These are phyloP conservation scores for Aaosphaeria pasadenensis DNA, from an alignment of 2,329 filamentous ascomycete species.

Conservation along the genomic window DNA sequence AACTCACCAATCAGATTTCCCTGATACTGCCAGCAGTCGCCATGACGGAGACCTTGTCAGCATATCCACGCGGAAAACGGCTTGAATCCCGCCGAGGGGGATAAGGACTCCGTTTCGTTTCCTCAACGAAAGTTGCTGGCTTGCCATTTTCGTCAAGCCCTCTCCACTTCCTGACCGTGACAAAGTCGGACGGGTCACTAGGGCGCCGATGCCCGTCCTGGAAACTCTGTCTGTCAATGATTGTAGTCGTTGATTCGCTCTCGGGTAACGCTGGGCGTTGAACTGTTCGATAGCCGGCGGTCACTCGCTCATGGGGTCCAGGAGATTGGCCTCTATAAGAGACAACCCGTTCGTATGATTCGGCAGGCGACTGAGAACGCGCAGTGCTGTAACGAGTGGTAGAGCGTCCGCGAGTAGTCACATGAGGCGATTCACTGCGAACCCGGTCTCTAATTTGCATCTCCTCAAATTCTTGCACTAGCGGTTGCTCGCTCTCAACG, in stretches of 20 bases:
- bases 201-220: slow-evolving; percentile 25
- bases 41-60: no score
- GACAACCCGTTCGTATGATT: background rate
- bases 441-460: no score
- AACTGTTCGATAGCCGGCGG: slow-evolving; percentile 6
- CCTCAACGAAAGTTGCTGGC: slow-evolving; percentile 24
- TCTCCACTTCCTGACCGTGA: slow-evolving; percentile 20
- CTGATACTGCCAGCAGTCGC: no score
- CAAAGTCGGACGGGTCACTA: slow-evolving; percentile 15
- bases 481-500: no score
- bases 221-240: slow-evolving; percentile 13
- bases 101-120: slow-evolving; percentile 6
- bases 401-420: no score
- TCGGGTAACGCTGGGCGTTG: background rate
- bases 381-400: no score
- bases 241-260: background rate
- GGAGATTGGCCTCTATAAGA: background rate
- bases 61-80: no score
- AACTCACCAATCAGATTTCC: no score
- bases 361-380: background rate
- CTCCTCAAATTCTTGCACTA: no score
- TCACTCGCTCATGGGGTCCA: background rate
- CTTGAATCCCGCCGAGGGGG: no score
- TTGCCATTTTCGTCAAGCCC: slow-evolving; percentile 27
- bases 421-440: no score